Conservation (phyloP, 345 rosid genomes). For the Rhodomyrtus tomentosa region DNA sequence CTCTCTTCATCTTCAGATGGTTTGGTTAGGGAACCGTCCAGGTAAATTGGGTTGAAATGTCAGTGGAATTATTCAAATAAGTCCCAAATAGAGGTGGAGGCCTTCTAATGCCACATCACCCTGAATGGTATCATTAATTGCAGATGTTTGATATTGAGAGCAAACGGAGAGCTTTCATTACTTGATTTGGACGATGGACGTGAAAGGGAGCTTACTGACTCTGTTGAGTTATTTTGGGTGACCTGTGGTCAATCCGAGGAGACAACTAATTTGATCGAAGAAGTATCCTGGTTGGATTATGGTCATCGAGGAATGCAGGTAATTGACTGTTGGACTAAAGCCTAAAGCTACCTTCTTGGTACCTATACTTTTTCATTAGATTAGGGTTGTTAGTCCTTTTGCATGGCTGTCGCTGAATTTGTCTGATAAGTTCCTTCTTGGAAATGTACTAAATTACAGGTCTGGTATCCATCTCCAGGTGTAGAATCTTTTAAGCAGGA, state of each 20-base stretch:
- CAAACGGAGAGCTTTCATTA: slow-evolving; percentile 90
- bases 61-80: background rate
- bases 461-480: slow-evolving; percentile 98
- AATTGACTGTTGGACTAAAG: slow-evolving; percentile 4
- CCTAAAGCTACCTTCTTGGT: background rate
- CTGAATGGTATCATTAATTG: slow-evolving; percentile 18
- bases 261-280: slow-evolving; percentile 79
- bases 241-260: slow-evolving; percentile 93
- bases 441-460: slow-evolving; percentile 63
- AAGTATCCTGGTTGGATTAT: slow-evolving; percentile 96
- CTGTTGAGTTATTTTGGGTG: slow-evolving; percentile 97
- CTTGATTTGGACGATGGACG: slow-evolving; percentile 97
- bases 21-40: slow-evolving; percentile 62
- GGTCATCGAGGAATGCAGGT: slow-evolving; percentile 99
- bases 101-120: slow-evolving; percentile 1
- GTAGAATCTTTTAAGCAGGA: slow-evolving; percentile 86
- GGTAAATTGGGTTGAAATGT: slow-evolving; percentile 31
- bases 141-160: slow-evolving; percentile 88
- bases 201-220: slow-evolving; percentile 90
- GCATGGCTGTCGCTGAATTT: slow-evolving; percentile 3
- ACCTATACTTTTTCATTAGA: background rate
- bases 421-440: slow-evolving; percentile 36
- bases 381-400: background rate
- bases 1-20: slow-evolving; percentile 27
- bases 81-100: background rate